Evolutionary conservation across 1,284 basidiomycete genomes (phyloP), one percentile per base, ranked within the genome.

Genomic region (Melanopsichium pennsylvanicum): DNA sequence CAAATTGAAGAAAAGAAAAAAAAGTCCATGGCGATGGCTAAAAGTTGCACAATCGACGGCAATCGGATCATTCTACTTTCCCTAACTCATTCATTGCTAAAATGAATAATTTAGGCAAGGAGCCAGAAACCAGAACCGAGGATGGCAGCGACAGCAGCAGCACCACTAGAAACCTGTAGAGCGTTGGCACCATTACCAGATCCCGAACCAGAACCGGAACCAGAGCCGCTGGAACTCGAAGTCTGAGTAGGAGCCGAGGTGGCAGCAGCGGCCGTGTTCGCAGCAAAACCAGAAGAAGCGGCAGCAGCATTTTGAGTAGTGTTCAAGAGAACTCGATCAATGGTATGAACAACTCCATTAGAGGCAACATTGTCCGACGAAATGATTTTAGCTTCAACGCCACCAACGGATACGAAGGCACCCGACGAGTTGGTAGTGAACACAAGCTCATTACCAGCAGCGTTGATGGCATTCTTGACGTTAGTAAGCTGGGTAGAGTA

Each of bases 341-440:
- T 86, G 43, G 81, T 80, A 78, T 91, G 89, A 7, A 90, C 75
- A 21, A 91, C 90, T 55, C 90, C 90, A 70, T 91, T 91, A 25
- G 84, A 78, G 22, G 87, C 81, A 67, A 91, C 83, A 8, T 90
- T 84, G 76, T 92, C 89, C 21, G 86, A 82, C 47, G 84, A 83
- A 21, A 88, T 76, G 72, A 92, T 87, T 63, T 81, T 81, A 9
- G 88, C 88, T 15, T 84, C 85, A 9, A 84, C 82, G 38, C 85
- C 85, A 23, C 85, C 85, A 11, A 82, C 84, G 19, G 82, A 84
- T 51, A 91, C 86, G 76, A 83, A 91, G 0, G 84, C 81, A 3
- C 90, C 90, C 1, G 87, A 85, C 1, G 82, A 82, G 80, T 90
- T 90, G 59, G 83, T 80, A 13, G 73, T 72, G 78, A 89, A 87